Conservation (phyloP, 768 basidiomycete species). For the Termitomyces sp. region DNA sequence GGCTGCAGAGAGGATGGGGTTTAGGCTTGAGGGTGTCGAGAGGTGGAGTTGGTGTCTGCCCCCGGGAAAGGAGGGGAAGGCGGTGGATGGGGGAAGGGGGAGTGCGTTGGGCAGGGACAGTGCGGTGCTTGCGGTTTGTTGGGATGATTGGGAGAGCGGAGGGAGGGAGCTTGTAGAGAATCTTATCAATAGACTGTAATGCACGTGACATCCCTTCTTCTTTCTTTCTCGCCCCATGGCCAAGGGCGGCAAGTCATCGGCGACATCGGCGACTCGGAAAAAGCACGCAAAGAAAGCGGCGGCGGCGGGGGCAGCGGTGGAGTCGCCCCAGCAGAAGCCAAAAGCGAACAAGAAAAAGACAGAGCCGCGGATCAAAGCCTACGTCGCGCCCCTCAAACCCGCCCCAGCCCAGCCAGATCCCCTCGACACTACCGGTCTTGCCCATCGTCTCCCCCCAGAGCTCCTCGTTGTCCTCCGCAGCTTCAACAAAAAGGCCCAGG, state of each 20-base stretch:
- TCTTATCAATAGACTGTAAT: constrained; percentile 25
- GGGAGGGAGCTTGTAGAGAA: constrained; percentile 29
- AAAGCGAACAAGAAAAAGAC: constrained; percentile 57
- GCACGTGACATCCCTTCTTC: too few relatives aligned
- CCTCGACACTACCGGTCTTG: constrained; percentile 78
- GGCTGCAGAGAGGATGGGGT: constrained; percentile 51
- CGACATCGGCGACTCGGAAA: constrained; percentile 83
- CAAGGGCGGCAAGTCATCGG: constrained; percentile 66
- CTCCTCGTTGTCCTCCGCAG: constrained; percentile 77
- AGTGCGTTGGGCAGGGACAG: constrained; percentile 35
- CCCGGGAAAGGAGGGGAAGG: constrained; percentile 25
- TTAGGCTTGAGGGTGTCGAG: constrained; percentile 42
- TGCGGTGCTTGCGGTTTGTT: constrained; percentile 33
- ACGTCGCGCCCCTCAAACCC: constrained; percentile 83
- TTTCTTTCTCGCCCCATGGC: too few relatives aligned
- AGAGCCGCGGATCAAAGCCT: constrained; percentile 82
- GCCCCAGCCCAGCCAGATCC: constrained; percentile 76
- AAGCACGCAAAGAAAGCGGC: constrained; percentile 76
- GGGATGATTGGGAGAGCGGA: constrained; percentile 53
- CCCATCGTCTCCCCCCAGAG: constrained; percentile 70
- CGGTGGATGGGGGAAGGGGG: constrained; percentile 22
- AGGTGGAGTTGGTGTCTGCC: constrained; percentile 47
- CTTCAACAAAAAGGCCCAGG: constrained; percentile 84
- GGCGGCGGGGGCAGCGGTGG: too few relatives aligned
- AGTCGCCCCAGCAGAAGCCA: too few relatives aligned